phyloP scores from a whole-genome alignment of 768 basidiomycete genomes.

The Suillus occidentalis region DNA sequence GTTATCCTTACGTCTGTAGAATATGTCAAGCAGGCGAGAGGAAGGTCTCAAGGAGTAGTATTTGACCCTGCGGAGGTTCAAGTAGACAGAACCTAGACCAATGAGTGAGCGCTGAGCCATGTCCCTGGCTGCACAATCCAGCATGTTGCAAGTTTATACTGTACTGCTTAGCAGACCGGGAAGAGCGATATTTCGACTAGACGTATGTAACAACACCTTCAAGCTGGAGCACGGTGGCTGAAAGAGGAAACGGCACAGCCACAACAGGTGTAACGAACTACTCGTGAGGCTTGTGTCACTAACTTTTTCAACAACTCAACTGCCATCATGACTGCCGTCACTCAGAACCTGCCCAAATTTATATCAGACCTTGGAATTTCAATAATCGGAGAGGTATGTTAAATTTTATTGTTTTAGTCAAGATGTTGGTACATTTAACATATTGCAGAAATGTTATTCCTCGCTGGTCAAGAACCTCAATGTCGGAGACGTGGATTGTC shows the following conservation, averaged over 20 bases:
- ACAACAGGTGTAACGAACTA: conserved; percentile 9
- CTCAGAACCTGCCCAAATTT: conserved; percentile 83
- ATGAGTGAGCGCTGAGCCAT: not conserved
- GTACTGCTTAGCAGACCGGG: not conserved
- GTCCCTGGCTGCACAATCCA: not conserved
- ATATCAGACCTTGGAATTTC: conserved; percentile 78
- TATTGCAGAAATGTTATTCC: conserved; percentile 79
- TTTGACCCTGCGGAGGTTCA: not conserved
- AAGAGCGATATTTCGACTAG: not conserved
- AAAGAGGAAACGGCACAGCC: conserved; percentile 25
- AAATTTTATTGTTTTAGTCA: not conserved
- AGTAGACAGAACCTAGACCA: not conserved
- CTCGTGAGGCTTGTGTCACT: not conserved
- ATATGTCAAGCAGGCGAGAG: not conserved
- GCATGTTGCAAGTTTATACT: not conserved
- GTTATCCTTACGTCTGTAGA: no score
- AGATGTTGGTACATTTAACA: not conserved
- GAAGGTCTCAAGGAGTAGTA: not conserved
- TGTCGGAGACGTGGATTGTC: conserved; percentile 72
- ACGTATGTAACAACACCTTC: no score
- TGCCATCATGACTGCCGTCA: conserved; percentile 68
- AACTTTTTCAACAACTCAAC: conserved; percentile 10
- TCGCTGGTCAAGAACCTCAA: conserved; percentile 87
- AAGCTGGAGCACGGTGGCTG: not conserved
- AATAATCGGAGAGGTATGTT: conserved; percentile 74